These are phyloP conservation scores for Ettlia oleoabundans DNA, from an alignment of 139 green algal species.

Conservation along the genomic window DNA sequence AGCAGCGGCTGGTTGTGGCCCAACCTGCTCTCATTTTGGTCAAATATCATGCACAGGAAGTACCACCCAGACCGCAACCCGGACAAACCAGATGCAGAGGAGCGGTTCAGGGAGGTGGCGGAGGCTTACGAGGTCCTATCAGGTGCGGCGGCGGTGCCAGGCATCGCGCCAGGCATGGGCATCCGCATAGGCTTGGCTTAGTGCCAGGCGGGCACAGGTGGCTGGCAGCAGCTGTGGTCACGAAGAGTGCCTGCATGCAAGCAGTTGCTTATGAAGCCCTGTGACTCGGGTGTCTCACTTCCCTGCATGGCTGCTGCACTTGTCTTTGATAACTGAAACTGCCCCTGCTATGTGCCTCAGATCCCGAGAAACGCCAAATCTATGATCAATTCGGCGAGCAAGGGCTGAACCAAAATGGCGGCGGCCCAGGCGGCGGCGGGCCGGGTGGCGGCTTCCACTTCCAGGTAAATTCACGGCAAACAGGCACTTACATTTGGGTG, in stretches of 20 bases:
- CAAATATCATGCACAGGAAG: constrained; percentile 10
- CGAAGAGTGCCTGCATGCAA: not conserved
- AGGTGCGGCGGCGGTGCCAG: not conserved
- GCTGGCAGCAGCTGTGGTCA: not conserved
- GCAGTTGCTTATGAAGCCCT: not conserved
- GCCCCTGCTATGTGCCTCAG: no score
- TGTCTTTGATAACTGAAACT: no score
- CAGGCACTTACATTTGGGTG: no score
- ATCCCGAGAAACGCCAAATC: constrained; percentile 74
- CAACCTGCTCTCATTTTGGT: no score
- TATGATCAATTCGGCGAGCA: constrained; percentile 89
- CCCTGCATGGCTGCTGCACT: no score
- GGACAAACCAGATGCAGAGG: constrained; percentile 82
- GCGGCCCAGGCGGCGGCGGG: constrained; percentile 25
- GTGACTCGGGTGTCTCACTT: not conserved
- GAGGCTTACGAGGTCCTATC: constrained; percentile 78
- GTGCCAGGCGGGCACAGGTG: no score
- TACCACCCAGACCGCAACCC: constrained; percentile 88
- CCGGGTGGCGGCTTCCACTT: constrained; percentile 65
- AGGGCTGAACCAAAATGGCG: constrained; percentile 57
- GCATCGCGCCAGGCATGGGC: no score
- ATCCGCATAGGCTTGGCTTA: no score
- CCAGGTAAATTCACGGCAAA: constrained; percentile 42
- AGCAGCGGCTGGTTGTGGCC: not conserved
- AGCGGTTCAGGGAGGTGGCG: constrained; percentile 74